Evolutionary conservation across 2,329 filamentous ascomycete genomes (phyloP).

Genomic region (Claviceps citrina): DNA sequence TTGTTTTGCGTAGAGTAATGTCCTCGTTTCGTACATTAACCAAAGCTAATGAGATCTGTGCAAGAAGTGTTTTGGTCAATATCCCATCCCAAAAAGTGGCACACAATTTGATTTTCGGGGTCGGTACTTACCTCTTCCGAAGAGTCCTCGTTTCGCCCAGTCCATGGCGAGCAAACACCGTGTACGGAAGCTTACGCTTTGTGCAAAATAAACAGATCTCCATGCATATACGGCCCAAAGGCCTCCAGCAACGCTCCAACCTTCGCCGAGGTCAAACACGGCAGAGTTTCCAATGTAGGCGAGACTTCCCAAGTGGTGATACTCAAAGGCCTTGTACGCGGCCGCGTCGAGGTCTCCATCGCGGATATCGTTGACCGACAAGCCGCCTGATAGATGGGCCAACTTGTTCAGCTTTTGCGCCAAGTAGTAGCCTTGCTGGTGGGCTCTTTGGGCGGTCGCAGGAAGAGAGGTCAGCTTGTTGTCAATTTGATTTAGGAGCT

Average conservation of each 20-base stretch:
- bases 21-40: slow-evolving; percentile 8
- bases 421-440: slow-evolving; percentile 89
- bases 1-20: too few species aligned
- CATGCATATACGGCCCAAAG: slow-evolving; percentile 90
- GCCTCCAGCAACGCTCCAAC: slow-evolving; percentile 65
- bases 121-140: slow-evolving; percentile 67
- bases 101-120: neutral
- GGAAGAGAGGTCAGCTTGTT: slow-evolving; percentile 85
- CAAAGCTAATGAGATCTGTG: slow-evolving; percentile 39
- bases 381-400: slow-evolving; percentile 57
- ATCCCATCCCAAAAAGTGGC: neutral
- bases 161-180: slow-evolving; percentile 88
- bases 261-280: slow-evolving; percentile 75
- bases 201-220: slow-evolving; percentile 92
- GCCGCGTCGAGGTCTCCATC: slow-evolving; percentile 87
- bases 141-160: slow-evolving; percentile 91
- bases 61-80: neutral
- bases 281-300: slow-evolving; percentile 95
- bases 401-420: slow-evolving; percentile 90
- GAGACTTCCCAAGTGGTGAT: slow-evolving; percentile 76
- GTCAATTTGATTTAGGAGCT: slow-evolving; percentile 84
- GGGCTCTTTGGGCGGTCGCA: slow-evolving; percentile 87
- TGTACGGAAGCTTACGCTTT: slow-evolving; percentile 87
- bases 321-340: slow-evolving; percentile 88
- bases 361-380: slow-evolving; percentile 63